Percentiles rank a stretch among this genome's conserved stretches.
Evolutionary conservation across 2,329 filamentous ascomycete genomes (phyloP).

Genomic region (Pseudogymnoascus sp.): DNA sequence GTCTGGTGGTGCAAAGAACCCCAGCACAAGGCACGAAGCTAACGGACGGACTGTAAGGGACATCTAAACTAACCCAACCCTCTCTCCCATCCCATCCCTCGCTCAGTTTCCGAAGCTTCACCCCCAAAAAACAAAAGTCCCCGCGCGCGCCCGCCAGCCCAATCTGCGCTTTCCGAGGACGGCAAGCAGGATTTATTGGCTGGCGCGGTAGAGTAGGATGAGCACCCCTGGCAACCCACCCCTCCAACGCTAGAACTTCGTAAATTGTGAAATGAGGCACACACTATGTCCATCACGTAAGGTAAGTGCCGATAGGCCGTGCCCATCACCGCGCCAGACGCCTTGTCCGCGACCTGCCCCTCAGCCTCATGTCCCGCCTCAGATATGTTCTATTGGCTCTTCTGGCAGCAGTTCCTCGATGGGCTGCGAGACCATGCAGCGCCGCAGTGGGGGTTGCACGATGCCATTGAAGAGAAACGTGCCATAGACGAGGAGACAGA

Average conservation of each 20-base stretch:
- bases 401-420: constrained; percentile 67
- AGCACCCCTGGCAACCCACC: background rate
- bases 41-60: background rate
- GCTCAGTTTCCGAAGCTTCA: background rate
- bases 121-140: background rate
- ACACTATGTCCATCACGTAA: background rate
- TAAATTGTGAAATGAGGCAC: background rate
- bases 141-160: background rate
- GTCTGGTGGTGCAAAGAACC: background rate
- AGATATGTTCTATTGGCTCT: constrained; percentile 69
- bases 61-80: background rate
- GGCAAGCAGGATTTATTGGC: background rate
- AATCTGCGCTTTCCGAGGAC: background rate
- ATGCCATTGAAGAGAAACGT: constrained; percentile 96
- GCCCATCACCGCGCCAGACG: background rate
- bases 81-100: background rate
- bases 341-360: background rate
- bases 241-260: background rate
- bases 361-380: constrained; percentile 9
- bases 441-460: constrained; percentile 70
- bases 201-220: background rate
- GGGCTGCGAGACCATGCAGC: constrained; percentile 48
- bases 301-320: background rate
- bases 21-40: background rate
- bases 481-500: constrained; percentile 85